Evolutionary conservation across 169 alveolate species (phyloP).

Genomic region (Plasmodium reichenowi): DNA sequence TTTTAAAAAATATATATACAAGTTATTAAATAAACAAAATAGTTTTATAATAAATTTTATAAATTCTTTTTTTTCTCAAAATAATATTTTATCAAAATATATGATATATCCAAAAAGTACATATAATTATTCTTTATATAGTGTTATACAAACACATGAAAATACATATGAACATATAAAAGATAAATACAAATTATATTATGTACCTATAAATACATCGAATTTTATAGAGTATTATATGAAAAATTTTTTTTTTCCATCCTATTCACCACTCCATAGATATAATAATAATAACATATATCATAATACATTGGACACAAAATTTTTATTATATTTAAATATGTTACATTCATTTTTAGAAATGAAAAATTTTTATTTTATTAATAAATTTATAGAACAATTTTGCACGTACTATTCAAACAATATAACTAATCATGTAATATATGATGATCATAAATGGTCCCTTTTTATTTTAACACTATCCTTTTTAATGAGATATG

Average conservation of each 20-base stretch:
- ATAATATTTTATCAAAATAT: conserved; percentile 7
- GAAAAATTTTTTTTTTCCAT: conserved; percentile 23
- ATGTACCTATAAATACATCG: conserved; percentile 3
- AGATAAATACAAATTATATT: conserved; percentile 19
- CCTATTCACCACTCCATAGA: no score
- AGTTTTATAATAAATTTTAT: conserved; percentile 61
- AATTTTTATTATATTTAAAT: conserved; percentile 26
- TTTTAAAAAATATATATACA: conserved; percentile 46
- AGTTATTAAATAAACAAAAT: conserved; percentile 4
- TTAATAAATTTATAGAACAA: conserved; percentile 36
- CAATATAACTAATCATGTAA: not conserved
- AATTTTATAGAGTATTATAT: conserved; percentile 40
- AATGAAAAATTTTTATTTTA: conserved; percentile 38
- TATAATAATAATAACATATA: not conserved
- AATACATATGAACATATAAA: not conserved
- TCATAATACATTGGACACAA: not conserved
- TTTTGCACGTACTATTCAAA: conserved; percentile 39
- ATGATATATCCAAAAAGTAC: not conserved
- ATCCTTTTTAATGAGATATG: conserved; percentile 21
- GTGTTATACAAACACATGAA: no score
- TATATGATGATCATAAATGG: conserved; percentile 25
- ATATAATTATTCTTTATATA: not conserved
- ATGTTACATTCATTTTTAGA: conserved; percentile 35
- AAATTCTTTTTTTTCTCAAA: conserved; percentile 14
- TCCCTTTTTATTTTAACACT: conserved; percentile 57